These are phyloP conservation scores for Begonia fuchsioides DNA, from an alignment of 306 rosid genomes.

Conservation along the genomic window DNA sequence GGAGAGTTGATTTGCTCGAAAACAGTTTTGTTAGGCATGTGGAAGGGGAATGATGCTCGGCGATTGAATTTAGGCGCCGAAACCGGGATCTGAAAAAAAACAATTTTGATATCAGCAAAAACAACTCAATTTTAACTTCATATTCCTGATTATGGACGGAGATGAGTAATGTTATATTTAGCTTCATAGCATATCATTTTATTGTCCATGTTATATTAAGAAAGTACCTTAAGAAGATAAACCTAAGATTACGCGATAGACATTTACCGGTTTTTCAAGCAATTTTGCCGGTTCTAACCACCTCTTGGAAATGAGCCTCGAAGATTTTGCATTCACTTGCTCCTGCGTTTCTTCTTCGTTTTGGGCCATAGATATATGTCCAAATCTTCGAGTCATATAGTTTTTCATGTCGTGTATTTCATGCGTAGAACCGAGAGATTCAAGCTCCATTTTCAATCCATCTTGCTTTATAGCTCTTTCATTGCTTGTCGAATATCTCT, in stretches of 20 bases:
- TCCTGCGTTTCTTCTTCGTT: constrained; percentile 32
- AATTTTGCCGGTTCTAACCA: constrained; percentile 3
- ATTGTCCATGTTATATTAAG: too few species aligned
- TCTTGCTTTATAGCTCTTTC: constrained; percentile 74
- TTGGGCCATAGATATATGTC: constrained; percentile 28
- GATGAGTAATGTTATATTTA: too few species aligned
- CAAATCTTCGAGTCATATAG: constrained; percentile 27
- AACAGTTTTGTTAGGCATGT: constrained; percentile 25
- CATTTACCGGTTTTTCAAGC: too few species aligned
- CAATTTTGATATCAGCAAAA: constrained; percentile 1
- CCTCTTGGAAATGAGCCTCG: constrained; percentile 23
- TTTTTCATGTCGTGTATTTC: constrained; percentile 52
- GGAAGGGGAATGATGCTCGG: constrained; percentile 74
- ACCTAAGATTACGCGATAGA: too few species aligned
- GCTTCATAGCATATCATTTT: too few species aligned
- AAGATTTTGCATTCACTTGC: constrained; percentile 25
- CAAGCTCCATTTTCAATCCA: constrained; percentile 66
- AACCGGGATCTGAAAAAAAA: constrained; percentile 32
- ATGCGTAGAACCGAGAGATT: constrained; percentile 48
- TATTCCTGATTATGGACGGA: too few species aligned
- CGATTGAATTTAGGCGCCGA: constrained; percentile 33
- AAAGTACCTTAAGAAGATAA: too few species aligned
- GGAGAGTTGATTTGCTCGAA: constrained; percentile 52
- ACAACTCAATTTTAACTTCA: too few species aligned
- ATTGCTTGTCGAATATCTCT: constrained; percentile 41